Conservation (phyloP, 2,329 filamentous ascomycete species). For the Colletotrichum gloeosporioides region DNA sequence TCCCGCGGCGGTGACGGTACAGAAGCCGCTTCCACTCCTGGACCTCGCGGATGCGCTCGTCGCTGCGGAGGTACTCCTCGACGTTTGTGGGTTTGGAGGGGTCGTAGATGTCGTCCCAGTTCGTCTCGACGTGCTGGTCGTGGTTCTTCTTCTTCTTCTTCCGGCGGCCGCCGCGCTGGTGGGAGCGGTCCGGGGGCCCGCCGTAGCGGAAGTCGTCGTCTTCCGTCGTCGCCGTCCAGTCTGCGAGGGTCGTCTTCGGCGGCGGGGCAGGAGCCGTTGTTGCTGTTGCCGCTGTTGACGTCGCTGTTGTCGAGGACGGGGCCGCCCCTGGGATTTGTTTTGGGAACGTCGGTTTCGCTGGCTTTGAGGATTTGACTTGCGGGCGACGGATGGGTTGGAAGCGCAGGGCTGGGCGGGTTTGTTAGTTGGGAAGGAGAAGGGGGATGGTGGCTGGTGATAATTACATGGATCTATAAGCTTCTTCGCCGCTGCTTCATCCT, state of each 20-base stretch:
- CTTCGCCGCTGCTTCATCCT: slow-evolving; percentile 58
- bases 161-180: slow-evolving; percentile 78
- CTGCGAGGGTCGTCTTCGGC: slow-evolving; percentile 74
- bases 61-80: slow-evolving; percentile 82
- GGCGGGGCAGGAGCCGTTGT: slow-evolving; percentile 41
- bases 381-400: slow-evolving; percentile 89
- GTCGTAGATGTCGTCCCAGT: slow-evolving; percentile 94
- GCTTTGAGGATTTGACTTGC: slow-evolving; percentile 61
- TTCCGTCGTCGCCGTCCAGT: slow-evolving; percentile 77
- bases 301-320: slow-evolving; percentile 23
- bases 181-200: slow-evolving; percentile 59
- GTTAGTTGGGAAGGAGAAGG: neutral
- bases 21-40: slow-evolving; percentile 85
- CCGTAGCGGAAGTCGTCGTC: slow-evolving; percentile 82
- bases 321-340: slow-evolving; percentile 42
- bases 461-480: slow-evolving; percentile 57
- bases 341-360: slow-evolving; percentile 66
- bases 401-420: slow-evolving; percentile 62
- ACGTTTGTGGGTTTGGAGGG: slow-evolving; percentile 82
- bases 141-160: slow-evolving; percentile 75
- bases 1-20: slow-evolving; percentile 70
- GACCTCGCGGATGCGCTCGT: slow-evolving; percentile 81
- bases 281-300: slow-evolving; percentile 31
- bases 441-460: neutral
- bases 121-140: slow-evolving; percentile 61